Evolutionary conservation across 805 yeast species (phyloP).

Genomic region (Kodamaea neixiangensis): DNA sequence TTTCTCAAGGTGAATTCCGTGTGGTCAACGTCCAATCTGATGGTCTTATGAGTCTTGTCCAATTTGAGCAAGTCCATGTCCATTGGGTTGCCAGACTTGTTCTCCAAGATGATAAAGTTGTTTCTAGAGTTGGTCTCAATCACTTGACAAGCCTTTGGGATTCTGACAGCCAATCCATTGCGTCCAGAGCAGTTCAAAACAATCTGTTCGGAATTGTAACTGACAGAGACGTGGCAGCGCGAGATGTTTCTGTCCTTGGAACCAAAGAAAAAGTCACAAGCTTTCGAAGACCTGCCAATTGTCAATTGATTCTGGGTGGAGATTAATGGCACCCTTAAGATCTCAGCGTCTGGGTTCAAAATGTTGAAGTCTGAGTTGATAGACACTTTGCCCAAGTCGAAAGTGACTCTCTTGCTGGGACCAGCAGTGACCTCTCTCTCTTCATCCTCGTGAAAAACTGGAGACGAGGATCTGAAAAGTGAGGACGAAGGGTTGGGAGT

Average conservation of each 20-base stretch:
- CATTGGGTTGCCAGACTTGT: constrained; percentile 24
- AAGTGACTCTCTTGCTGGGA: neutral
- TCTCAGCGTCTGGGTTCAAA: constrained; percentile 33
- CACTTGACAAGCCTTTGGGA: constrained; percentile 53
- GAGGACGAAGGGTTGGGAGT: constrained; percentile 72
- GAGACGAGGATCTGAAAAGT: constrained; percentile 44
- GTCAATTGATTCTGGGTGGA: constrained; percentile 38
- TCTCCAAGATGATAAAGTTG: constrained; percentile 24
- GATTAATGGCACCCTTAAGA: constrained; percentile 43
- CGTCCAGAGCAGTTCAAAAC: constrained; percentile 73
- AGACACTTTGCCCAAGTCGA: constrained; percentile 8
- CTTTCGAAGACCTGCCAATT: constrained; percentile 69
- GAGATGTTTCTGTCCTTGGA: constrained; percentile 59
- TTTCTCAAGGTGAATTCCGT: constrained; percentile 60
- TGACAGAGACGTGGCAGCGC: constrained; percentile 60
- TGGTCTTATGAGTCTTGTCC: constrained; percentile 30
- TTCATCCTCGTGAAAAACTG: constrained; percentile 18
- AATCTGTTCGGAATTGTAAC: constrained; percentile 47
- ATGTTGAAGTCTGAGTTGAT: constrained; percentile 38
- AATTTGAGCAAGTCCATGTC: constrained; percentile 16
- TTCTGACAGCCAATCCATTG: constrained; percentile 72
- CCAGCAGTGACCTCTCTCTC: constrained; percentile 9
- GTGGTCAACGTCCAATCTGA: constrained; percentile 42
- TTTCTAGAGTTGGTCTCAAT: constrained; percentile 21
- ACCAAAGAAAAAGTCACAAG: constrained; percentile 53